phyloP scores from a whole-genome alignment of 2,329 filamentous ascomycete species.

The Elsinoe perseae region DNA sequence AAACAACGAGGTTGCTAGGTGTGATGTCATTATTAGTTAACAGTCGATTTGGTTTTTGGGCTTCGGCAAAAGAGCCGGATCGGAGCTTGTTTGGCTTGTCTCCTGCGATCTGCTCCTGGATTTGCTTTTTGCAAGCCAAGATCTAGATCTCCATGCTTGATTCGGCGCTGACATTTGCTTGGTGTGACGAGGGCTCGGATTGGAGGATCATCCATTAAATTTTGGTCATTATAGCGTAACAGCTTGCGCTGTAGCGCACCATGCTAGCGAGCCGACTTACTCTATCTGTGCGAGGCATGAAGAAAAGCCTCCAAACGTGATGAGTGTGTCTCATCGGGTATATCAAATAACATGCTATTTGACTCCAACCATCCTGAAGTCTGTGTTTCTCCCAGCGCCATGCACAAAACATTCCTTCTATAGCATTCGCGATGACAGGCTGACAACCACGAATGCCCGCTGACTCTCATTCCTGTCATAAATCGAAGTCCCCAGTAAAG shows the following conservation, averaged over 20 bases:
- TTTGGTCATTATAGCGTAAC: too few relatives aligned
- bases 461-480: slow-evolving; percentile 5
- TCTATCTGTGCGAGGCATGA: neutral
- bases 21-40: slow-evolving; percentile 7
- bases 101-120: neutral
- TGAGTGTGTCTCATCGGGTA: slow-evolving; percentile 1
- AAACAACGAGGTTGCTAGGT: neutral
- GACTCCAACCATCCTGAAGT: neutral
- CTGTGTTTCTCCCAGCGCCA: neutral
- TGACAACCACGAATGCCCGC: too few relatives aligned
- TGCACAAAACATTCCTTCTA: neutral
- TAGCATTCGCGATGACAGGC: neutral
- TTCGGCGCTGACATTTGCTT: neutral
- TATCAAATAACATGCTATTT: neutral
- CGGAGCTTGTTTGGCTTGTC: slow-evolving; percentile 5
- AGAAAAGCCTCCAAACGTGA: neutral
- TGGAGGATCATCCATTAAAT: too few relatives aligned
- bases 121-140: slow-evolving; percentile 5
- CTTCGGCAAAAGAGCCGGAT: slow-evolving; percentile 1
- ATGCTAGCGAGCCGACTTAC: neutral
- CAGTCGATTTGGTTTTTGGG: neutral
- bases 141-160: slow-evolving; percentile 10
- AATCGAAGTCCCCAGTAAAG: slow-evolving; percentile 51
- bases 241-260: neutral
- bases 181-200: too few relatives aligned